Base-by-base conservation (phyloP, 192 early-diverging fungal genomes). In the Gaertneriomyces sp. region DNA sequence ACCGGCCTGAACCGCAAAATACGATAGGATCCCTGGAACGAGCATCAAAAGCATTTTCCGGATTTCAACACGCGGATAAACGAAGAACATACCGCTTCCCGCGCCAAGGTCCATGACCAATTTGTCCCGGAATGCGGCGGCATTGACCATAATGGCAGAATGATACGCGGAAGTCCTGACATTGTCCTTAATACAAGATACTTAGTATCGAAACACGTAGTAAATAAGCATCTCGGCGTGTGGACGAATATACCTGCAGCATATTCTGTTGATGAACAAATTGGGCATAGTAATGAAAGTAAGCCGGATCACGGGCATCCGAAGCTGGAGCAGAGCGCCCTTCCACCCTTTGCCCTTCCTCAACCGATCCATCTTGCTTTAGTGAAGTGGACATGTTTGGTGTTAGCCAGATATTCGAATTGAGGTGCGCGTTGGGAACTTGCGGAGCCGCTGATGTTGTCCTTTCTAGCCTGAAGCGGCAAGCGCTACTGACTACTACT, bases 151-250 rank as follows among this genome's bases (percentile, higher is more conserved):
- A 56, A 99, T 99, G 4, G 96, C 94, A 17, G 88, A 88, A 63
- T 93, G 89, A 75, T 97, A 99, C 20, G 91, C 84, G 7, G 91
- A 91, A n/a, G 96, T 99, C 40, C 96, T 81, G 16, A 99, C 89
- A 25, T 81, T 85, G 72, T 99, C 96, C 79, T 94, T 89, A 33
- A 33, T 0, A 33, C 25, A 2, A 33, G 25, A 33, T 33, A 33
- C 25, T 33, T 33, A 33, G 0, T 33, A 33, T 33, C 25, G 25
- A 33, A 33, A 33, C 25, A 33, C 25, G 25, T 2, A 33, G 25
- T 2, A 33, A 33, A 33, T 33, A 33, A 33, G 2, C 25, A 33
- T 33, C 25, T 33, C 25, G 25, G 25, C 25, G 25, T 33, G 25
- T 33, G 25, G 25, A 33, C 25, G 25, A 33, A 33, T 33, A 33